phyloP scores from a whole-genome alignment of 495 filamentous ascomycete genomes.

The Talaromyces proteolyticus region DNA sequence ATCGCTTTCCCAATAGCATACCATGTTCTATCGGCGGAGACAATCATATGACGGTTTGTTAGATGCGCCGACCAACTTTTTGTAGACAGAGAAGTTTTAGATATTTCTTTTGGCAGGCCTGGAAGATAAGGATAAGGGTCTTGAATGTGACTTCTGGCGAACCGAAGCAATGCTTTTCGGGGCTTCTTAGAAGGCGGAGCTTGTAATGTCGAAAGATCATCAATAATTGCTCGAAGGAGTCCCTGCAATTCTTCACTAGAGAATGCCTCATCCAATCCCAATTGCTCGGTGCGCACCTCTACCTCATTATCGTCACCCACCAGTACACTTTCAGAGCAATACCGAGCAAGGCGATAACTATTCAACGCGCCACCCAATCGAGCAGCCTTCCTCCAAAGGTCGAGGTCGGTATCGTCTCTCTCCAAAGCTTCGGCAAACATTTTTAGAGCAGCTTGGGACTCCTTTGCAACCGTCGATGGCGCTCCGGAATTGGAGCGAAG shows the following conservation, averaged over 20 bases:
- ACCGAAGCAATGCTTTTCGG: conserved; percentile 55
- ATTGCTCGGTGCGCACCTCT: conserved; percentile 64
- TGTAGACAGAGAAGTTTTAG: conserved; percentile 22
- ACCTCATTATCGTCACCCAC: conserved; percentile 74
- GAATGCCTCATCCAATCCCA: conserved; percentile 79
- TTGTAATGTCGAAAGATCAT: conserved; percentile 63
- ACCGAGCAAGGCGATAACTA: conserved; percentile 72
- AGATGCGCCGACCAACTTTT: conserved; percentile 22
- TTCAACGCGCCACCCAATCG: conserved; percentile 69
- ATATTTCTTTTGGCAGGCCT: conserved; percentile 24
- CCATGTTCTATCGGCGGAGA: conserved; percentile 39
- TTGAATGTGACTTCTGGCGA: conserved; percentile 54
- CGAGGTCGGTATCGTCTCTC: conserved; percentile 85
- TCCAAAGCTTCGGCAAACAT: conserved; percentile 74
- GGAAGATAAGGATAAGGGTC: conserved; percentile 79
- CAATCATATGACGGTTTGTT: conserved; percentile 21
- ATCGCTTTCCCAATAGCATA: conserved; percentile 50
- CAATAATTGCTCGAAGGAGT: conserved; percentile 61
- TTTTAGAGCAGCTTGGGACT: conserved; percentile 37
- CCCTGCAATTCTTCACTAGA: conserved; percentile 72
- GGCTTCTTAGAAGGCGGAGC: conserved; percentile 59
- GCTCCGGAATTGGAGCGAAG: conserved; percentile 18
- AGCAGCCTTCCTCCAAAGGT: conserved; percentile 86
- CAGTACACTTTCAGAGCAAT: conserved; percentile 85
- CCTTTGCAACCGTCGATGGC: conserved; percentile 15